phyloP scores from a whole-genome alignment of 1,284 basidiomycete genomes.

The Exobasidium cylindrosporum region DNA sequence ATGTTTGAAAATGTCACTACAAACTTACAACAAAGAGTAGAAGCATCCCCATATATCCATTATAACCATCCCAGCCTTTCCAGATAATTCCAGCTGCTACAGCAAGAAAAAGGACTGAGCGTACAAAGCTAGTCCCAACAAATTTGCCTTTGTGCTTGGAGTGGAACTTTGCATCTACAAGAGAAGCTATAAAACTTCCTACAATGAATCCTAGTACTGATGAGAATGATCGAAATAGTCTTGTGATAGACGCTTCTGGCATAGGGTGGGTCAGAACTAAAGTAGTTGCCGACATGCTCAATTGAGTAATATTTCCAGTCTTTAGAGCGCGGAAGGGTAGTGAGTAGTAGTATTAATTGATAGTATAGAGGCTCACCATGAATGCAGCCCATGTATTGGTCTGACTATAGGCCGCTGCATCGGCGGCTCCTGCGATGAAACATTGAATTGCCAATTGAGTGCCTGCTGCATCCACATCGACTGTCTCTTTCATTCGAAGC shows the following conservation, averaged over 20 bases:
- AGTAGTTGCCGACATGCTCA: conserved; percentile 1
- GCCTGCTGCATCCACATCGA: neutral
- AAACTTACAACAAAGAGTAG: neutral
- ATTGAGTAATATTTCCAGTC: conserved; percentile 17
- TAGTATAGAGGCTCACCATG: conserved; percentile 8
- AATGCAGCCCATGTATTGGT: conserved; percentile 10
- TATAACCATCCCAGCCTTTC: neutral
- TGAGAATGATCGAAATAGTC: neutral
- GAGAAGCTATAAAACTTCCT: conserved; percentile 7
- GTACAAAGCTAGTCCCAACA: neutral
- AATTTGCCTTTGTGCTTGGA: neutral
- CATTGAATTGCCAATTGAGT: conserved; percentile 7
- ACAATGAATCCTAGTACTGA: conserved; percentile 11
- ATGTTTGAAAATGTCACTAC: no score
- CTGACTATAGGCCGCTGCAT: conserved; percentile 14
- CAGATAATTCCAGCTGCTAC: neutral
- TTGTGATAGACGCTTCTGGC: neutral
- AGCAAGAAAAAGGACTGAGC: neutral
- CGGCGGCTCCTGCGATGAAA: conserved; percentile 12
- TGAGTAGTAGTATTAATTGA: neutral
- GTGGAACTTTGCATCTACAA: conserved; percentile 2
- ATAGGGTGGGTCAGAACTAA: neutral
- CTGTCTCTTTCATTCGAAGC: neutral
- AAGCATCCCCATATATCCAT: neutral
- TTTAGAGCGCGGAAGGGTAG: neutral